These are phyloP conservation scores for Spongispora temasekensis DNA, from an alignment of 1,284 basidiomycete genomes.

Conservation along the genomic window DNA sequence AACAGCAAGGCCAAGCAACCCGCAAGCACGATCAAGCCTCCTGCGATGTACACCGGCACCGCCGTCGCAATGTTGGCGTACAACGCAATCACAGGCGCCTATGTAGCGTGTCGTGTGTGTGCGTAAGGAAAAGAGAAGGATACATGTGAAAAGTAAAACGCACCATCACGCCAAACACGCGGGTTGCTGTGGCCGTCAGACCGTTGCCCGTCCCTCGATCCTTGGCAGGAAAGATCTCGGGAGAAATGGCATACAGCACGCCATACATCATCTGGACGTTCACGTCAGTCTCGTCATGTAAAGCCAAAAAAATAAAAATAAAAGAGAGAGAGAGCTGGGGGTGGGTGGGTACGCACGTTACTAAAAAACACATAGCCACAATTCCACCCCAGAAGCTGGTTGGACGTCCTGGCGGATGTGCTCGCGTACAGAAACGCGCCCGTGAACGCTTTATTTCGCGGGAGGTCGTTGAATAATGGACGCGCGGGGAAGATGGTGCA, in stretches of 20 bases:
- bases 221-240: constrained; percentile 72
- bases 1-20: constrained; percentile 68
- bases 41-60: constrained; percentile 78
- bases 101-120: not conserved
- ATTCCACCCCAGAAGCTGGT: constrained; percentile 71
- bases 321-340: not conserved
- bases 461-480: constrained; percentile 31
- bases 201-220: constrained; percentile 75
- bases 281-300: not conserved
- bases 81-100: constrained; percentile 75
- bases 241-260: constrained; percentile 65
- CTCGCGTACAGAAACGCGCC: constrained; percentile 69
- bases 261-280: constrained; percentile 65
- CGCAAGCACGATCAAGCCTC: constrained; percentile 66
- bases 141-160: constrained; percentile 2
- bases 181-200: constrained; percentile 57
- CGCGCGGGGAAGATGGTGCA: not conserved
- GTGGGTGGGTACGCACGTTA: constrained; percentile 55
- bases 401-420: constrained; percentile 64
- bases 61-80: constrained; percentile 66
- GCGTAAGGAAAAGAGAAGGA: too few species aligned
- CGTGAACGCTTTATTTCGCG: constrained; percentile 51
- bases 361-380: constrained; percentile 65
- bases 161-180: constrained; percentile 67
- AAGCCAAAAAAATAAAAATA: not conserved